Percentiles rank a stretch among this genome's conserved stretches.
Conservation (phyloP, 768 basidiomycete genomes). For the Hypholoma fasciculare region DNA sequence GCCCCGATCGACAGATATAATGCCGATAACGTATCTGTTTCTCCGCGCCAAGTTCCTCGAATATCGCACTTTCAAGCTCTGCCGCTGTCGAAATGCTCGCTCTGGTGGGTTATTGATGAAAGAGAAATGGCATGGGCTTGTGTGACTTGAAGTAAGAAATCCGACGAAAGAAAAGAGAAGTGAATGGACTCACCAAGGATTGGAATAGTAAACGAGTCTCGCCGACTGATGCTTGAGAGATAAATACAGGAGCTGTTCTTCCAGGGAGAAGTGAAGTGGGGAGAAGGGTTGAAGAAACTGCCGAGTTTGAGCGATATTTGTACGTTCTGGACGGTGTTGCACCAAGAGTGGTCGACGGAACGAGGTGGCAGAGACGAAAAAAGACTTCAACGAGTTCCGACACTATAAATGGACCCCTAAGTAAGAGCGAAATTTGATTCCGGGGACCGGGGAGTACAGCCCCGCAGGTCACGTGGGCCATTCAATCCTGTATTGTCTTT, state of each 20-base stretch:
- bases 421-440: conserved; percentile 14
- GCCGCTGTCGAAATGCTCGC: neutral
- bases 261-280: neutral
- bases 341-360: neutral
- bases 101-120: neutral
- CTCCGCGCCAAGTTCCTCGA: neutral
- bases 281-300: neutral
- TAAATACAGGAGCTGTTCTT: neutral
- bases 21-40: neutral
- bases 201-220: neutral
- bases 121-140: neutral
- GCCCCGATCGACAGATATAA: neutral
- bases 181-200: neutral
- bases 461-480: neutral
- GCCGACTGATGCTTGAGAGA: neutral
- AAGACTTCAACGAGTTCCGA: conserved; percentile 2
- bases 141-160: neutral
- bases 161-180: neutral
- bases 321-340: neutral
- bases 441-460: conserved; percentile 8
- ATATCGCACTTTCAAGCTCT: neutral
- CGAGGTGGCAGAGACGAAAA: conserved; percentile 8
- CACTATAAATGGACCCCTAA: conserved; percentile 14
- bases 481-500: neutral
- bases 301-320: neutral